Evolutionary conservation across 2,329 filamentous ascomycete genomes (phyloP).

Genomic region (Calonectria leucothoes): DNA sequence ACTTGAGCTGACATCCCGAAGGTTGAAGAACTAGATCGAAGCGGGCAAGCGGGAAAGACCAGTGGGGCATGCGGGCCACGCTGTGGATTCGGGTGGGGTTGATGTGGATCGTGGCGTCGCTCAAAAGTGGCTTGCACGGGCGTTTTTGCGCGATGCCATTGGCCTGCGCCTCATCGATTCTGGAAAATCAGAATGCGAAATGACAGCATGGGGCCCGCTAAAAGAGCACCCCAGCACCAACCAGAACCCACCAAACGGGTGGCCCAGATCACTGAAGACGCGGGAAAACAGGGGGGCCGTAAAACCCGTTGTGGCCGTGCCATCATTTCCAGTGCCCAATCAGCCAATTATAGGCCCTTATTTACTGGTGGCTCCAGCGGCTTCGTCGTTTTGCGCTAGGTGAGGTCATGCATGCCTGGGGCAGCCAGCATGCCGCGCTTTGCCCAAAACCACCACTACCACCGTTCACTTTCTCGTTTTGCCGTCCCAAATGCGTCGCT

Average conservation of each 20-base stretch:
- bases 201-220: constrained; percentile 41
- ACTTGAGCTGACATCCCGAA: constrained; percentile 20
- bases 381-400: not conserved
- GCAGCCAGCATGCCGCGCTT: constrained; percentile 6
- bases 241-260: constrained; percentile 11
- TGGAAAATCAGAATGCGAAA: constrained; percentile 37
- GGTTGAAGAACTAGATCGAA: constrained; percentile 23
- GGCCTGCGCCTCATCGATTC: constrained; percentile 23
- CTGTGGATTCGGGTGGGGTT: not conserved
- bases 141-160: constrained; percentile 3
- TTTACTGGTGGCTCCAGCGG: not conserved
- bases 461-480: not conserved
- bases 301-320: constrained; percentile 3
- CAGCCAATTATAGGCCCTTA: not conserved
- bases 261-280: not conserved
- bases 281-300: constrained; percentile 13
- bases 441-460: constrained; percentile 3
- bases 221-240: constrained; percentile 32
- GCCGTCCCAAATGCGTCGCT: not conserved
- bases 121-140: constrained; percentile 5
- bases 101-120: not conserved
- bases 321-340: constrained; percentile 1
- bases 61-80: not conserved
- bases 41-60: constrained; percentile 10
- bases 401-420: constrained; percentile 22